phyloP scores from a whole-genome alignment of 2,329 filamentous ascomycete species.

The Cryphonectria carpinicola region DNA sequence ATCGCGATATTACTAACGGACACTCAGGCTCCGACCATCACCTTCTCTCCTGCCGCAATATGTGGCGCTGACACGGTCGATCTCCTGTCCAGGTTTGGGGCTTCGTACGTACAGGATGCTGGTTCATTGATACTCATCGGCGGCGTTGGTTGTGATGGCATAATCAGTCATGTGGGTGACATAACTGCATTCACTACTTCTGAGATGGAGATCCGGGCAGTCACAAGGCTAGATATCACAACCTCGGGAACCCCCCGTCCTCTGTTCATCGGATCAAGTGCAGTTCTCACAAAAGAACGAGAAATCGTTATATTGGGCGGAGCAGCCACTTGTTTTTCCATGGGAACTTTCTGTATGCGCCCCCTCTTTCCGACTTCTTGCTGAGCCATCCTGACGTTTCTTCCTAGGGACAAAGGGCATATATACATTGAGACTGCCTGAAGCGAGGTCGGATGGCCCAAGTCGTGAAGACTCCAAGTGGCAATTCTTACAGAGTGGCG shows the following conservation, averaged over 20 bases:
- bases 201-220: conserved; percentile 1
- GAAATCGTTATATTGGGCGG: conserved; percentile 72
- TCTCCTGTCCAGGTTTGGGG: conserved; percentile 45
- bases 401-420: conserved; percentile 60
- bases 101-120: conserved; percentile 40
- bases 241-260: conserved; percentile 49
- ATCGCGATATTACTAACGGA: conserved; percentile 8
- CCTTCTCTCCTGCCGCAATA: conserved; percentile 5
- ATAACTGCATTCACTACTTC: conserved; percentile 40
- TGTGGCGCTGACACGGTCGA: background rate
- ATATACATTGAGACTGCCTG: conserved; percentile 44
- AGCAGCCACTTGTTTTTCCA: conserved; percentile 87
- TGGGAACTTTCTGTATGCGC: conserved; percentile 72
- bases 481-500: conserved; percentile 23
- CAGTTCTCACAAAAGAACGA: conserved; percentile 49
- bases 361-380: background rate
- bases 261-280: conserved; percentile 71
- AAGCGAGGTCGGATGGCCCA: background rate
- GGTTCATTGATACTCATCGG: conserved; percentile 45
- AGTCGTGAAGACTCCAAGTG: background rate
- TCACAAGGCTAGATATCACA: background rate
- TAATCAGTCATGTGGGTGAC: conserved; percentile 55
- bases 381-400: background rate
- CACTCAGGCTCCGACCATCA: conserved; percentile 22
- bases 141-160: conserved; percentile 46